Conservation (phyloP, 495 filamentous ascomycete species). For the Aspergillus asperescens region DNA sequence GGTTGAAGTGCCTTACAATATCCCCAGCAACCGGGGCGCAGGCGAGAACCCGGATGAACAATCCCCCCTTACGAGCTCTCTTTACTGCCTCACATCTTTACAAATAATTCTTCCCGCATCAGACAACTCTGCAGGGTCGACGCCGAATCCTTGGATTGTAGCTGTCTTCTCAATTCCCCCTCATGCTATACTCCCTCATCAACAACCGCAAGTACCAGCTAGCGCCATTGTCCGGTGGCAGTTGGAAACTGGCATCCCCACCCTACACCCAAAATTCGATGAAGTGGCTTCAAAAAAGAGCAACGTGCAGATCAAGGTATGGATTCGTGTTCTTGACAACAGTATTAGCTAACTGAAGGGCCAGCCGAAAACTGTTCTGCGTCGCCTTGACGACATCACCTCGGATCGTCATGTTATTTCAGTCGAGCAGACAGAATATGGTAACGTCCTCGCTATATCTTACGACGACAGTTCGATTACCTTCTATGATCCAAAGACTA, state of each 20-base stretch:
- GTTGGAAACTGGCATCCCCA: constrained; percentile 52
- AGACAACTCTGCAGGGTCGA: constrained; percentile 44
- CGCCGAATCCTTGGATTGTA: constrained; percentile 57
- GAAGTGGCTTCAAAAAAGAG: constrained; percentile 63
- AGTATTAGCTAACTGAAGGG: background rate
- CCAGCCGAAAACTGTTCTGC: constrained; percentile 56
- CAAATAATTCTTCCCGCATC: constrained; percentile 58
- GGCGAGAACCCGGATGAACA: constrained; percentile 28
- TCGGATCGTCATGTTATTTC: constrained; percentile 65
- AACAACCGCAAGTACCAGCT: constrained; percentile 53
- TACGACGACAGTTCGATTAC: constrained; percentile 73
- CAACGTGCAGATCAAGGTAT: constrained; percentile 41
- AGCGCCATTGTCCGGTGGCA: constrained; percentile 77
- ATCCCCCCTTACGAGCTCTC: constrained; percentile 30
- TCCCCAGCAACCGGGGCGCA: constrained; percentile 23
- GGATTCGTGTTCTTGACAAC: background rate
- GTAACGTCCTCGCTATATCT: constrained; percentile 60
- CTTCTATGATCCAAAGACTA: constrained; percentile 66
- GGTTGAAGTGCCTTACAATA: constrained; percentile 34
- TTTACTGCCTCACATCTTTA: constrained; percentile 59
- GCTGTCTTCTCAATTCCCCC: constrained; percentile 61
- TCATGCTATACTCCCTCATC: constrained; percentile 42
- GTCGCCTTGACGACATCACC: constrained; percentile 58
- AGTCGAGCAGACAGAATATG: constrained; percentile 58
- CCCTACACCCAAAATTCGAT: constrained; percentile 67